Conservation (phyloP, 805 yeast species). For the Yarrowia sp. region DNA sequence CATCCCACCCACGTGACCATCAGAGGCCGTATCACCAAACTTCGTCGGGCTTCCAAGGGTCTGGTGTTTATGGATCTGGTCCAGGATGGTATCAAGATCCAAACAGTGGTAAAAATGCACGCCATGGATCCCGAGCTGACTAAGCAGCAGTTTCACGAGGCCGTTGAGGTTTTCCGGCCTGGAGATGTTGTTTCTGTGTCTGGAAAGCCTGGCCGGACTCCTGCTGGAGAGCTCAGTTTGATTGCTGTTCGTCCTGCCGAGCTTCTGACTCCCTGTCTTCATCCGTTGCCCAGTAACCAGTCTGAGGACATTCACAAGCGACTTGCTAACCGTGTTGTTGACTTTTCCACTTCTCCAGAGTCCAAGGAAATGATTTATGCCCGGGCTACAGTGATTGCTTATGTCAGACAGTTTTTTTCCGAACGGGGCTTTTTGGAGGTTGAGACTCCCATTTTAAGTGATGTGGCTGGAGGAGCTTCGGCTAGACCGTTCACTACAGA, state of each 20-base stretch:
- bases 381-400: slow-evolving; percentile 53
- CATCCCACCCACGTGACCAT: slow-evolving; percentile 30
- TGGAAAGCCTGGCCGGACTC: slow-evolving; percentile 74
- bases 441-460: slow-evolving; percentile 77
- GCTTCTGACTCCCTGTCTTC: slow-evolving; percentile 65
- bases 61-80: slow-evolving; percentile 64
- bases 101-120: slow-evolving; percentile 57
- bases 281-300: slow-evolving; percentile 64
- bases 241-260: slow-evolving; percentile 49
- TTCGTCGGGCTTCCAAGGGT: slow-evolving; percentile 66
- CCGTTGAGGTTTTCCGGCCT: slow-evolving; percentile 46
- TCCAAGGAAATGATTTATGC: slow-evolving; percentile 48
- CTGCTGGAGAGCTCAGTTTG: slow-evolving; percentile 73
- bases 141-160: slow-evolving; percentile 43
- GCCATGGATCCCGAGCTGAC: slow-evolving; percentile 40
- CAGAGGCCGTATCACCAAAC: slow-evolving; percentile 57
- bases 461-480: slow-evolving; percentile 78
- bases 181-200: slow-evolving; percentile 69
- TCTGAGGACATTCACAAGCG: slow-evolving; percentile 46
- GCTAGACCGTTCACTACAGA: slow-evolving; percentile 81
- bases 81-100: slow-evolving; percentile 59
- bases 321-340: slow-evolving; percentile 66
- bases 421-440: slow-evolving; percentile 67
- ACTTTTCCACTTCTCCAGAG: slow-evolving; percentile 59
- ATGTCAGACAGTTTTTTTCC: slow-evolving; percentile 57